Base-by-base conservation (phyloP, 169 alveolate genomes). In the Babesia bovis region DNA sequence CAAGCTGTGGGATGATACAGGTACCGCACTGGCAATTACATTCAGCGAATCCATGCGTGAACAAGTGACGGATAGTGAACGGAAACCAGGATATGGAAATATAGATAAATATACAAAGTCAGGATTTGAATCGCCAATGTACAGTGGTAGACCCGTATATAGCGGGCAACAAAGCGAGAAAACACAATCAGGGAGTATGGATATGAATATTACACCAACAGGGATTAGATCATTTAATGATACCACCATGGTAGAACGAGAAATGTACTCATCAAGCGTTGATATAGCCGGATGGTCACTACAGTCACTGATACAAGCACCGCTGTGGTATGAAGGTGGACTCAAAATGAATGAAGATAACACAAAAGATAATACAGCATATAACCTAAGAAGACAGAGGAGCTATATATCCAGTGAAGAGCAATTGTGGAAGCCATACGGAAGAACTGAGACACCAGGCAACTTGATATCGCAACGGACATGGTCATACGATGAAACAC, bases 281-380 rank as follows among this genome's bases (percentile, higher is more conserved):
- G 81, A 63, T 26, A 19, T 65, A 10, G 56, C 76, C 38, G 44
- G 47, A 12, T 78, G 86, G 86, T 78, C 86, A 10, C 42, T 69
- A 44, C 86, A 78, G 45, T 66, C 82, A 9, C 21, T 68, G 53
- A 56, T 78, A 0, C 86, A 78, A 41, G 40, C 75, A 35, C 86
- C 86, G 15, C 66, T 78, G 32, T 78, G 86, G 86, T 78, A 78
- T 55, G 82, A 78, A 12, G 30, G 61, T 33, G 60, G 47, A 32
- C 60, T 58, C 38, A 44, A 23, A 38, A 26, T 63, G 42, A 15
- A 45, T 13, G 68, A 61, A 10, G 55, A 26, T 21, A 17, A 12
- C 30, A 17, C 47, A 32, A 12, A 6, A 15, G 83, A 50, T 3
- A 21, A 32, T 3, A n/a, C 47, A 4, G 42, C 32, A 30, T 25